Conservation (phyloP, 495 filamentous ascomycete species). For the Daldinia childiae region DNA sequence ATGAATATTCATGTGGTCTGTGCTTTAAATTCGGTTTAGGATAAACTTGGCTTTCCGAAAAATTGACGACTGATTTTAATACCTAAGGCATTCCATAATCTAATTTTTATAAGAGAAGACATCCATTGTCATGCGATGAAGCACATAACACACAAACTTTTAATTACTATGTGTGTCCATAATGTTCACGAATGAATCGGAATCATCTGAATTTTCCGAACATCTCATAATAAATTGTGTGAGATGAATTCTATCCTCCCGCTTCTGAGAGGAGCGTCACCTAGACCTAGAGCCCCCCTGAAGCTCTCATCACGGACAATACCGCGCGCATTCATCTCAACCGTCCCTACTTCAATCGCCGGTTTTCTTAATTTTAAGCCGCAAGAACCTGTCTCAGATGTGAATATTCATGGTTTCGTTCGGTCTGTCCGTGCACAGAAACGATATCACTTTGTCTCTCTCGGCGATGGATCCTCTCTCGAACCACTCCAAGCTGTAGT, state of each 20-base stretch:
- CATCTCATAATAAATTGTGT: constrained; percentile 16
- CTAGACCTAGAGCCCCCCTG: constrained; percentile 24
- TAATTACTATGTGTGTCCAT: constrained; percentile 23
- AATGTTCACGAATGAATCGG: constrained; percentile 11
- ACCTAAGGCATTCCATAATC: constrained; percentile 2
- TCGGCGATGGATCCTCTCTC: constrained; percentile 88
- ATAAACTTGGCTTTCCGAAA: constrained; percentile 17
- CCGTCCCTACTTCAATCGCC: constrained; percentile 31
- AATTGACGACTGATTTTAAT: constrained; percentile 2
- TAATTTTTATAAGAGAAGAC: constrained; percentile 1
- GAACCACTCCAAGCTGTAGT: constrained; percentile 84
- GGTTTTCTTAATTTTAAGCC: constrained; percentile 46
- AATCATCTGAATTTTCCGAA: neutral
- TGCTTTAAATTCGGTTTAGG: constrained; percentile 4
- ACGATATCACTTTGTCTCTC: constrained; percentile 78
- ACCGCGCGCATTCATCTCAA: constrained; percentile 39
- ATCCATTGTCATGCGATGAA: constrained; percentile 9
- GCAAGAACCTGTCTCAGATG: constrained; percentile 43
- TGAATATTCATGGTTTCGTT: constrained; percentile 77
- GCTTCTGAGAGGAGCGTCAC: constrained; percentile 36
- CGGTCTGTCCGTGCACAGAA: constrained; percentile 90
- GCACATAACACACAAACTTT: constrained; percentile 16
- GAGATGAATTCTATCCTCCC: constrained; percentile 35
- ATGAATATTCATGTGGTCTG: neutral
- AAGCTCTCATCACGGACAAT: constrained; percentile 16